Conservation (phyloP, 495 filamentous ascomycete species). For the Annulohypoxylon bovei region DNA sequence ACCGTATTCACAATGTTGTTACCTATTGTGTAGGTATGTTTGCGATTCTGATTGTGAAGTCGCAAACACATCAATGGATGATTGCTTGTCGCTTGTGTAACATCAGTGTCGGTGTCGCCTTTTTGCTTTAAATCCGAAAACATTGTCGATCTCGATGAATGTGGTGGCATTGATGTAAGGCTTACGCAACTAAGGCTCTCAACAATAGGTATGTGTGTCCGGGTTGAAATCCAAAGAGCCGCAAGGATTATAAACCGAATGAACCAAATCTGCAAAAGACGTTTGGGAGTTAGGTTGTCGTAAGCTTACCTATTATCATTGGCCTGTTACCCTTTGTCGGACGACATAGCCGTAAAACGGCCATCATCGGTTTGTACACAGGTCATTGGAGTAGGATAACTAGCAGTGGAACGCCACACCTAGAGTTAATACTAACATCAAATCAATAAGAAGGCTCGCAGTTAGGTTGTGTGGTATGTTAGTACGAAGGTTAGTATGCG, state of each 20-base stretch:
- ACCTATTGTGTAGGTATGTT: not conserved
- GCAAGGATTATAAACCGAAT: not conserved
- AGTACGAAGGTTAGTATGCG: not conserved
- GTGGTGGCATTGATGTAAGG: not conserved
- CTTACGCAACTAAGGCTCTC: conserved; percentile 1
- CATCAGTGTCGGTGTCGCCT: not conserved
- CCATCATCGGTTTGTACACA: not conserved
- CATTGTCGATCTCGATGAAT: conserved; percentile 5
- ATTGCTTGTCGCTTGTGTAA: not conserved
- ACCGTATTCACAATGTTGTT: not conserved
- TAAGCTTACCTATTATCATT: conserved; percentile 9
- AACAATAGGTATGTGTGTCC: not conserved
- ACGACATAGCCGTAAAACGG: conserved; percentile 2
- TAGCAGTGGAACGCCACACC: not conserved
- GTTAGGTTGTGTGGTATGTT: not conserved
- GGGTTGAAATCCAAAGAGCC: not conserved
- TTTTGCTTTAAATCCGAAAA: not conserved
- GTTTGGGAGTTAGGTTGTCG: not conserved
- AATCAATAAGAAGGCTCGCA: not conserved
- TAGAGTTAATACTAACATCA: not conserved
- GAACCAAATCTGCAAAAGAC: not conserved
- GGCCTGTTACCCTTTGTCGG: not conserved
- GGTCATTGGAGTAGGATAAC: not conserved
- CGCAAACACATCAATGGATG: not conserved
- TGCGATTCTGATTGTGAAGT: not conserved